Evolutionary conservation across 495 filamentous ascomycete species (phyloP).

Genomic region (Aspergillus saccharolyticus): DNA sequence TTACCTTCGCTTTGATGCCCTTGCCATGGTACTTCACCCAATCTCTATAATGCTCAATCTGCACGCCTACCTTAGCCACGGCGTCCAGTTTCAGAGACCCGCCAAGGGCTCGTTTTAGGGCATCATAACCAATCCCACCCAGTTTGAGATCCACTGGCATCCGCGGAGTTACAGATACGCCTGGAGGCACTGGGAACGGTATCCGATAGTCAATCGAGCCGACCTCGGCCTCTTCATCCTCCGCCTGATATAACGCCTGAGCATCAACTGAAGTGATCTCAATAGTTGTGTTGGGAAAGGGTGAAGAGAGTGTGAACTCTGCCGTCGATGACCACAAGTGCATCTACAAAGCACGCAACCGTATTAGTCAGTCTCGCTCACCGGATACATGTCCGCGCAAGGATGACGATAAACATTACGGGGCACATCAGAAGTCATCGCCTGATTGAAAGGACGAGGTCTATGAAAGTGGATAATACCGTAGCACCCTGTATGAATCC

Average conservation of each 20-base stretch:
- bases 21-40: constrained; percentile 63
- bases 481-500: constrained; percentile 82
- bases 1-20: constrained; percentile 70
- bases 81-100: constrained; percentile 74
- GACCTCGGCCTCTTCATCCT: constrained; percentile 66
- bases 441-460: constrained; percentile 16
- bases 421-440: constrained; percentile 7
- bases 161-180: constrained; percentile 60
- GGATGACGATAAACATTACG: constrained; percentile 3
- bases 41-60: constrained; percentile 67
- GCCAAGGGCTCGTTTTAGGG: constrained; percentile 76
- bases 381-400: background rate
- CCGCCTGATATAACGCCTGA: constrained; percentile 76
- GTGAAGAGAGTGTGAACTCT: constrained; percentile 77
- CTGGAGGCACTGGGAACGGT: constrained; percentile 75
- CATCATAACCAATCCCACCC: constrained; percentile 75
- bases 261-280: constrained; percentile 76
- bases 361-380: constrained; percentile 16
- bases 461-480: constrained; percentile 42
- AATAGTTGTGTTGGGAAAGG: constrained; percentile 63
- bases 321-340: constrained; percentile 84
- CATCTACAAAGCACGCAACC: constrained; percentile 38
- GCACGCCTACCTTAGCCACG: constrained; percentile 64
- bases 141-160: constrained; percentile 77
- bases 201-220: constrained; percentile 69